A percentile compares a stretch with the other conserved stretches of the same genome.
phyloP scores from a whole-genome alignment of 176 grass and related monocot species.

The Thinopyrum elongatum region DNA sequence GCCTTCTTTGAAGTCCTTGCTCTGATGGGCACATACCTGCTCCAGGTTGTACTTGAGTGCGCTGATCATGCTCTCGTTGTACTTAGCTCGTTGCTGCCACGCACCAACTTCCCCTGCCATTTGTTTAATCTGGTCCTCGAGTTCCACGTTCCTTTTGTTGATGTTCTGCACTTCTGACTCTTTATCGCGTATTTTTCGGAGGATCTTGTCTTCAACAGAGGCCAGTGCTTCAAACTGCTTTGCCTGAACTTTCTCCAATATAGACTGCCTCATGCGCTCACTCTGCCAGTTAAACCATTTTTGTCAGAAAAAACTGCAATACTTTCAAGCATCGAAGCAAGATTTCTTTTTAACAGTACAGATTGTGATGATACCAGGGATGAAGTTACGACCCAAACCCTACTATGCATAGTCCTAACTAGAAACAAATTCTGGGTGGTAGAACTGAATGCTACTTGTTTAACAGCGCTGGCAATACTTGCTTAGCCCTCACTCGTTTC shows the following conservation, averaged over 20 bases:
- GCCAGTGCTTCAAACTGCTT: conserved; percentile 91
- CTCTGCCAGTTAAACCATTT: conserved; percentile 51
- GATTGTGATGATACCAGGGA: not conserved
- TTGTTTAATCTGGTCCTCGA: conserved; percentile 93
- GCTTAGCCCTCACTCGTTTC: not conserved
- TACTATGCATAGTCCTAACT: not conserved
- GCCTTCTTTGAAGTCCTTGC: conserved; percentile 92
- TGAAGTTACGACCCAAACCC: not conserved
- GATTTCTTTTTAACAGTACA: not conserved
- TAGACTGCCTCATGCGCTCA: conserved; percentile 85
- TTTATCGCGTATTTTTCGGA: conserved; percentile 85
- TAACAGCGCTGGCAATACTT: not conserved
- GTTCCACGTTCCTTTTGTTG: conserved; percentile 83
- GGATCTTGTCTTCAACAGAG: conserved; percentile 85
- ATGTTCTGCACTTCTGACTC: conserved; percentile 79
- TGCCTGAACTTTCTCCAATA: conserved; percentile 91
- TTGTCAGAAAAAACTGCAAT: conserved; percentile 13
- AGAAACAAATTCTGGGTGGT: not conserved
- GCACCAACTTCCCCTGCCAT: conserved; percentile 75
- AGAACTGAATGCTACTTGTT: not conserved
- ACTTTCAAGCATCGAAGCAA: not conserved
- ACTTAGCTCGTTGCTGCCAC: conserved; percentile 97
- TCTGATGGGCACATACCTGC: conserved; percentile 88
- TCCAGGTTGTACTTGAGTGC: conserved; percentile 95
- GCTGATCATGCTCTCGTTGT: conserved; percentile 95